Evolutionary conservation across 768 basidiomycete genomes (phyloP), one percentile per base, ranked within the genome.

Genomic region (Pulveroboletus ravenelii): DNA sequence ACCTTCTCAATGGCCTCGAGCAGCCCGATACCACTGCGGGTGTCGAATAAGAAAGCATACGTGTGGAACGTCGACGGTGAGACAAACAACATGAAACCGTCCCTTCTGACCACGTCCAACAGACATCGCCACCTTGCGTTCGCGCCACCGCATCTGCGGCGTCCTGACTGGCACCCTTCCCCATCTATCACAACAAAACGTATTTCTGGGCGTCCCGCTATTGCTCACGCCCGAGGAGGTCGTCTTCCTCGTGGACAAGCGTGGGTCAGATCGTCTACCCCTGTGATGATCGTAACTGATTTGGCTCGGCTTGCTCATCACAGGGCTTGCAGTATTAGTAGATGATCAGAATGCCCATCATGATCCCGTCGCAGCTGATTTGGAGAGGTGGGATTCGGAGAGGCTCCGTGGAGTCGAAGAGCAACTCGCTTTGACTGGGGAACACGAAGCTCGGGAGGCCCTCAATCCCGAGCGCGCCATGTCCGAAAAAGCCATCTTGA

Each of bases 131-230:
- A 76, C 71, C 6, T 72, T 99, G 10, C 89, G 96, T 34, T 80
- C 87, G 29, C 71, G 84, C 57, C 84, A 96, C 67, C 83, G 76
- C 49, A 78, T 98, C 41, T 93, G 89, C 60, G 93, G 95, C 32
- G 74, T 92, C 39, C 70, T 97, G 39, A 78, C 82, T 1, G 96
- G 96, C 0, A 98, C 96, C 1, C 80, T 99, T 13, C 94, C 96
- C 2, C 92, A 93, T 63, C 77, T 98, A 1, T 85, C 93, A 2
- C 94, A 97, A 61, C 96, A 99, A 70, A 99, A 99, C 72, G 81
- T 88, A 3, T 99, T 99, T 64, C 75, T 99, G 31, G 96, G 96
- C 7, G 71, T 93, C n/a, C 96, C 96, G 1, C 74, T 96, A 6
- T 72, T 89, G 8, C 73, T 98, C 2, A 80, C 90, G 70, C 90